Evolutionary conservation across 2,329 filamentous ascomycete genomes (phyloP).

Genomic region (Cordyceps farinosa): DNA sequence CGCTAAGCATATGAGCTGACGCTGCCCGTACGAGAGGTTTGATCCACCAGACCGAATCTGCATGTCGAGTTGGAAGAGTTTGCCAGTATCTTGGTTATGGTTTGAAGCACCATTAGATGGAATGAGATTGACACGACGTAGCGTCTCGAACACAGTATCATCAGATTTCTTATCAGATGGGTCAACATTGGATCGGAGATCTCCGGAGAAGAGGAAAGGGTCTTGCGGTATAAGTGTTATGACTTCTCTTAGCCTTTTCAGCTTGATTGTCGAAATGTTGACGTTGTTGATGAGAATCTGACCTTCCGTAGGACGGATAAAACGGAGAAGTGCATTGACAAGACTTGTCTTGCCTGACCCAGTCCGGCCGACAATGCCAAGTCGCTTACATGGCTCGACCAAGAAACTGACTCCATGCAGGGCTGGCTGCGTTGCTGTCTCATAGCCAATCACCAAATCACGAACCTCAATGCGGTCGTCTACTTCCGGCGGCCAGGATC

Average conservation of each 20-base stretch:
- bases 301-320: conserved; percentile 5
- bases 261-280: conserved; percentile 2
- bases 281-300: conserved; percentile 8
- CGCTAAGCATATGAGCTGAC: conserved; percentile 17
- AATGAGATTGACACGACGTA: conserved; percentile 9
- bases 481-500: background rate
- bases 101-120: background rate
- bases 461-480: conserved; percentile 5
- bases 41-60: background rate
- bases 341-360: conserved; percentile 18
- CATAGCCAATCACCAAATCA: conserved; percentile 2
- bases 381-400: conserved; percentile 1
- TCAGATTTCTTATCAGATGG: background rate
- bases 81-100: background rate
- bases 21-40: conserved; percentile 17
- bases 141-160: background rate
- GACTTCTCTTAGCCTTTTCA: background rate
- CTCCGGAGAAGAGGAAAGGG: conserved; percentile 15
- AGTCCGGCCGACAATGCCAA: conserved; percentile 19
- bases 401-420: conserved; percentile 3
- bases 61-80: conserved; percentile 5
- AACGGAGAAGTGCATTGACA: conserved; percentile 10
- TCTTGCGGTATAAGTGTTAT: conserved; percentile 17
- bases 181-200: conserved; percentile 16
- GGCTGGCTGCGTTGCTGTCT: background rate